A percentile compares a stretch with the other conserved stretches of the same genome.
Conservation (phyloP, 148 eudicot species). For the Rhododendron kiyosumense region DNA sequence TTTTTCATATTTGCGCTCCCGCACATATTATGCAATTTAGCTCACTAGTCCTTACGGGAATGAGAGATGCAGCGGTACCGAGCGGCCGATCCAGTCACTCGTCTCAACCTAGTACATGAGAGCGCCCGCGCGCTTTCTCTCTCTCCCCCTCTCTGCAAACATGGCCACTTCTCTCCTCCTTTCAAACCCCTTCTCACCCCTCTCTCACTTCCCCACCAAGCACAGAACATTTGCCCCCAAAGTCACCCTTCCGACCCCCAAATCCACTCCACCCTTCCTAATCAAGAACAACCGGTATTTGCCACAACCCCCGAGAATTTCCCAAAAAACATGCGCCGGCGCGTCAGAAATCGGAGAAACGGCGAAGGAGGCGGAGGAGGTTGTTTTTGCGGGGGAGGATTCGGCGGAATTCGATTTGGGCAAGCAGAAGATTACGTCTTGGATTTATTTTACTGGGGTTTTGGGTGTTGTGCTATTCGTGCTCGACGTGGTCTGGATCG, state of each 20-base stretch:
- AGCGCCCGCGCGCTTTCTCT: not conserved
- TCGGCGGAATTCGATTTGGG: constrained; percentile 63
- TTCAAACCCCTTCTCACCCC: constrained; percentile 33
- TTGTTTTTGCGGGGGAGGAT: constrained; percentile 60
- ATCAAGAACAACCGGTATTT: not conserved
- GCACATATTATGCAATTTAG: no score
- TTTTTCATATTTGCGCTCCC: no score
- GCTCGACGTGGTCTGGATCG: constrained; percentile 71
- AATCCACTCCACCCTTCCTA: not conserved
- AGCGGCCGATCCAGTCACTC: no score
- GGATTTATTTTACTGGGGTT: constrained; percentile 68
- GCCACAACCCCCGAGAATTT: constrained; percentile 8
- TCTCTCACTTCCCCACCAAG: constrained; percentile 20
- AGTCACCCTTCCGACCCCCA: not conserved
- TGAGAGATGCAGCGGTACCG: no score
- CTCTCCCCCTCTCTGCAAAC: constrained; percentile 1
- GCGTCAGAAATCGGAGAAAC: constrained; percentile 35
- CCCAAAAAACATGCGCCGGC: constrained; percentile 23
- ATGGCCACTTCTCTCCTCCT: constrained; percentile 65
- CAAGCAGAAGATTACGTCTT: constrained; percentile 68
- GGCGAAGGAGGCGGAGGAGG: constrained; percentile 11
- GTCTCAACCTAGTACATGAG: no score
- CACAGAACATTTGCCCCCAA: constrained; percentile 10
- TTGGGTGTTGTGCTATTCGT: constrained; percentile 74
- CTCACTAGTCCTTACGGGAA: no score